Percentiles rank a stretch among this genome's conserved stretches.
These are phyloP conservation scores for Mycena sp. DNA, from an alignment of 1,284 basidiomycete species.

Conservation along the genomic window DNA sequence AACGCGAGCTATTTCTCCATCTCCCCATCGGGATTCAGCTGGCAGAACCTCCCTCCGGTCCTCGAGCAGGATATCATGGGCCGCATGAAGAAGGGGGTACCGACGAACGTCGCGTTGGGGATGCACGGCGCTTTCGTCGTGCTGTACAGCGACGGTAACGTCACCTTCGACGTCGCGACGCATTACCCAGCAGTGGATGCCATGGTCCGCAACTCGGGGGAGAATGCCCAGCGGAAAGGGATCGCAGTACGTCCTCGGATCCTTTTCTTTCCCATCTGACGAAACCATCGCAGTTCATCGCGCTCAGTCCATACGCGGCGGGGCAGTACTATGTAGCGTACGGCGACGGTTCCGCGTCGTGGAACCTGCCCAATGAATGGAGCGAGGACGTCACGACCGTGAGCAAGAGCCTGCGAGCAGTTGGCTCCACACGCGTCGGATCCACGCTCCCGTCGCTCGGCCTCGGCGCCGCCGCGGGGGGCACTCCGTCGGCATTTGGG, in stretches of 20 bases:
- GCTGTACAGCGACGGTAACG: constrained; percentile 22
- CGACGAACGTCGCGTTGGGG: constrained; percentile 25
- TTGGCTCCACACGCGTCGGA: neutral
- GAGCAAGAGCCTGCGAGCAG: constrained; percentile 19
- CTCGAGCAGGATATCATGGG: constrained; percentile 19
- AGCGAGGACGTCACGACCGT: constrained; percentile 24
- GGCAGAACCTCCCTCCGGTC: constrained; percentile 20
- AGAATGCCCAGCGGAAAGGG: constrained; percentile 22
- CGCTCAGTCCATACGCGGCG: constrained; percentile 25
- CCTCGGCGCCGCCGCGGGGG: constrained; percentile 2
- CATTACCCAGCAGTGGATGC: constrained; percentile 28
- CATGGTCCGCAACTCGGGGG: constrained; percentile 20
- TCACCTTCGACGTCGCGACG: constrained; percentile 22
- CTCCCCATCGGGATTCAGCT: constrained; percentile 1
- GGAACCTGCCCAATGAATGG: constrained; percentile 28
- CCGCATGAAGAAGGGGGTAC: constrained; percentile 19
- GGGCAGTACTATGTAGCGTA: constrained; percentile 27
- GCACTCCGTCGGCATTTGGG: neutral
- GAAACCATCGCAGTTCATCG: constrained; percentile 12
- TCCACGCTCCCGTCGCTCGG: neutral
- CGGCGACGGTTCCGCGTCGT: constrained; percentile 24
- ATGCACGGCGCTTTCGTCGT: constrained; percentile 24
- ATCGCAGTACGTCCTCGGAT: constrained; percentile 16
- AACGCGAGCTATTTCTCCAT: constrained; percentile 6
- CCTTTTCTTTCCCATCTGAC: neutral